Percentiles rank a stretch among this genome's conserved stretches.
Evolutionary conservation across 495 filamentous ascomycete genomes (phyloP).

Genomic region (Tetracladium setigerum): DNA sequence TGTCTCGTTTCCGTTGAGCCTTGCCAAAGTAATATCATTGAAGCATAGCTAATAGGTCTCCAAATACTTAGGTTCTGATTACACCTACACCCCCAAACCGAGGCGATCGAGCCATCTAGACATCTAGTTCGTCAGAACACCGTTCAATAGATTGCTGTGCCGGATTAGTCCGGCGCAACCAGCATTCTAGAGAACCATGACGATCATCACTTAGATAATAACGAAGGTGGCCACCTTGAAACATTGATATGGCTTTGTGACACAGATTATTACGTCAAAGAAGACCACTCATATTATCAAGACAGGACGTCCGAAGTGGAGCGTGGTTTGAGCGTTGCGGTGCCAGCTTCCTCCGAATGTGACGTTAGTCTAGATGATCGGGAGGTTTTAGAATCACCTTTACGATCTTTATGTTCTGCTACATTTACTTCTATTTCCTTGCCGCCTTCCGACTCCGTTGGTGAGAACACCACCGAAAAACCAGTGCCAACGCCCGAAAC

Average conservation of each 20-base stretch:
- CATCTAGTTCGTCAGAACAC: neutral
- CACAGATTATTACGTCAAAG: slow-evolving; percentile 3
- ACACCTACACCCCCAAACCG: neutral
- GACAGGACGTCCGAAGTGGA: slow-evolving; percentile 3
- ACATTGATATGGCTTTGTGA: slow-evolving; percentile 1
- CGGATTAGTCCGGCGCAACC: neutral
- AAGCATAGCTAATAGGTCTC: neutral
- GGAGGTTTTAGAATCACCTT: slow-evolving; percentile 8
- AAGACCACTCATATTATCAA: neutral
- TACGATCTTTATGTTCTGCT: slow-evolving; percentile 2
- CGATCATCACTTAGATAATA: slow-evolving; percentile 12
- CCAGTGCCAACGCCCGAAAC: neutral
- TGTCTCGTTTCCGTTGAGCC: neutral
- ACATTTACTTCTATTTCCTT: neutral
- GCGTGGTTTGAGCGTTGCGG: slow-evolving; percentile 5
- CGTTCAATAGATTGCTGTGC: neutral
- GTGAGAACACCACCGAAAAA: neutral
- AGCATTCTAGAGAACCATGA: slow-evolving; percentile 9
- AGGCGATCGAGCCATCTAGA: neutral
- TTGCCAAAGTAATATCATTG: neutral
- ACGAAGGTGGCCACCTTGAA: slow-evolving; percentile 5
- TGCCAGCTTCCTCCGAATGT: slow-evolving; percentile 3
- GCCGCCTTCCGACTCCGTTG: neutral
- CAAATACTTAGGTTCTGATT: neutral
- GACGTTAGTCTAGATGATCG: slow-evolving; percentile 3